These are phyloP conservation scores for Diaporthe citrichinensis DNA, from an alignment of 2,329 filamentous ascomycete species.

Conservation along the genomic window DNA sequence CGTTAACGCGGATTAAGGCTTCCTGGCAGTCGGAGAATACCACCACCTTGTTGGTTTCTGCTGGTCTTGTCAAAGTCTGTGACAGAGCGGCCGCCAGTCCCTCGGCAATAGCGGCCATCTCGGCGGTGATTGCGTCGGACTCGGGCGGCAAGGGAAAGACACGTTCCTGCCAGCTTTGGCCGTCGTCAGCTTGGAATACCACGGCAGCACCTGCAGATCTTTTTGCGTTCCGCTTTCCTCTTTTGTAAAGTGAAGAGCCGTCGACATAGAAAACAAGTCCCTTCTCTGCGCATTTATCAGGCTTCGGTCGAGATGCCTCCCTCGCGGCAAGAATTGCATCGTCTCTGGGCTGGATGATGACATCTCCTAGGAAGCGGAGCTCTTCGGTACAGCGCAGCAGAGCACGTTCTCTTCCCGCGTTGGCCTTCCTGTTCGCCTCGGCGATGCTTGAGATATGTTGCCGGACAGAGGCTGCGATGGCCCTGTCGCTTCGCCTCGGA, in stretches of 20 bases:
- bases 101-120: constrained; percentile 1
- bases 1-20: not conserved
- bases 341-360: constrained; percentile 4
- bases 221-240: not conserved
- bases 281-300: not conserved
- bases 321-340: not conserved
- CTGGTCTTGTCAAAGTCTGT: not conserved
- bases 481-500: not conserved
- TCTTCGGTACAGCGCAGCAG: not conserved
- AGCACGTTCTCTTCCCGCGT: not conserved
- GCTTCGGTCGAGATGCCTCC: not conserved
- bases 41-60: not conserved
- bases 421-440: not conserved
- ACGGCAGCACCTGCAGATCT: constrained; percentile 1
- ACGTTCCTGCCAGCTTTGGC: not conserved
- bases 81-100: constrained; percentile 9
- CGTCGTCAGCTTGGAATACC: not conserved
- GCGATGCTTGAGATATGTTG: constrained; percentile 10
- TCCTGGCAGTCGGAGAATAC: constrained; percentile 9
- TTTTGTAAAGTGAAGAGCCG: not conserved
- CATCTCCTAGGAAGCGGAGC: not conserved
- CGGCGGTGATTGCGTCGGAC: not conserved
- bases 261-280: not conserved
- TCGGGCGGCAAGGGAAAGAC: not conserved
- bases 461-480: not conserved